These are phyloP conservation scores for Hyphopichia burtonii DNA, from an alignment of 1,139 yeast genomes.

Conservation along the genomic window DNA sequence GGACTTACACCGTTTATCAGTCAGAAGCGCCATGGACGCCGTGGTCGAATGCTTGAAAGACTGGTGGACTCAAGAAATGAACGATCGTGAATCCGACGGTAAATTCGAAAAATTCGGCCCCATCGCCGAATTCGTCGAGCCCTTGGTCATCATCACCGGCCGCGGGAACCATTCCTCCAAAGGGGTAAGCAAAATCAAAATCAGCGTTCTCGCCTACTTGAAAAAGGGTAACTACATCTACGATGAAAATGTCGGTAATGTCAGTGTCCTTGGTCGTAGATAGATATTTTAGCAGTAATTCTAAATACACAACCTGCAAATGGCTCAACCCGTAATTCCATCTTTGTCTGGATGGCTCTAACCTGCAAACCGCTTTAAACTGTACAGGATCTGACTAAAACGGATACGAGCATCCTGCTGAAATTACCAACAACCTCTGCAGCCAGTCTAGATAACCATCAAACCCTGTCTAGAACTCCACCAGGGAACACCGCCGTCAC, in stretches of 20 bases:
- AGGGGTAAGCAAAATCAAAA: constrained; percentile 47
- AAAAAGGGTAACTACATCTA: constrained; percentile 31
- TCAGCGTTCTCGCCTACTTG: constrained; percentile 37
- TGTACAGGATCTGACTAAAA: too few relatives aligned
- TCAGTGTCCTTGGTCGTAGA: constrained; percentile 37
- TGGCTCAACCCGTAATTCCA: too few relatives aligned
- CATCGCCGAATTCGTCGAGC: constrained; percentile 31
- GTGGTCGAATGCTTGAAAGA: constrained; percentile 28
- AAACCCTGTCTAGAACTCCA: too few relatives aligned
- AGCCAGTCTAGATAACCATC: too few relatives aligned
- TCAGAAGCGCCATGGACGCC: constrained; percentile 41
- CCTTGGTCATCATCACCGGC: constrained; percentile 53
- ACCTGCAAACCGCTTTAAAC: too few relatives aligned
- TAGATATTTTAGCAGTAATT: too few relatives aligned
- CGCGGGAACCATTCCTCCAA: constrained; percentile 61
- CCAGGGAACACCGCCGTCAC: too few relatives aligned
- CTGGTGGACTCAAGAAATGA: constrained; percentile 59
- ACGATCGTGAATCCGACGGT: constrained; percentile 39
- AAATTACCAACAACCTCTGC: too few relatives aligned
- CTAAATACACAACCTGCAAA: too few relatives aligned
- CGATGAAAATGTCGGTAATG: constrained; percentile 47
- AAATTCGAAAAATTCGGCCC: constrained; percentile 27
- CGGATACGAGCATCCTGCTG: too few relatives aligned
- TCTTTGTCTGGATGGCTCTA: too few relatives aligned
- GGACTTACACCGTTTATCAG: constrained; percentile 54